phyloP scores from a whole-genome alignment of 1,139 yeast species.

The Taphrina pruni region DNA sequence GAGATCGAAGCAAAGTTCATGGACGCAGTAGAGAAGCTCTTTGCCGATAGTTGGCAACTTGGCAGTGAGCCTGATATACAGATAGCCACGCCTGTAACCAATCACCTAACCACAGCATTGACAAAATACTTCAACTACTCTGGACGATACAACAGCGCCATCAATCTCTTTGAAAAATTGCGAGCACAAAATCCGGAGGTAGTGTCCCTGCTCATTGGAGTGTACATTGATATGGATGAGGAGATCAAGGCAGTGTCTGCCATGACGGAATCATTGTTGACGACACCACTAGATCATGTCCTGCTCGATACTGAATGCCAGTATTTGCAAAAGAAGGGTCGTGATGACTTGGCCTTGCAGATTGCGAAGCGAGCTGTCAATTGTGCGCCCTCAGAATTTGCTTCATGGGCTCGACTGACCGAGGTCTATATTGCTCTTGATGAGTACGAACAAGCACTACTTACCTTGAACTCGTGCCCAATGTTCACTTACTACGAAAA shows the following conservation, averaged over 20 bases:
- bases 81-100: conserved; percentile 70
- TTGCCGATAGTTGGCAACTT: conserved; percentile 60
- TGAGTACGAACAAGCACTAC: conserved; percentile 76
- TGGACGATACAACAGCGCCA: conserved; percentile 65
- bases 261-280: conserved; percentile 65
- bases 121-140: conserved; percentile 69
- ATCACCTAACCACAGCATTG: conserved; percentile 79
- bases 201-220: conserved; percentile 66
- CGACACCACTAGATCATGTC: conserved; percentile 67
- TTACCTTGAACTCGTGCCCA: conserved; percentile 88
- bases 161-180: conserved; percentile 59
- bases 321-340: conserved; percentile 69
- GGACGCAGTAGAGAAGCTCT: conserved; percentile 64
- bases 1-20: conserved; percentile 62
- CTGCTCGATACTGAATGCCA: conserved; percentile 67
- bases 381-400: conserved; percentile 82
- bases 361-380: conserved; percentile 77
- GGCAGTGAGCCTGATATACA: conserved; percentile 71
- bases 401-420: conserved; percentile 79
- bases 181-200: conserved; percentile 58
- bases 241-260: conserved; percentile 77
- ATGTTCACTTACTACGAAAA: conserved; percentile 77
- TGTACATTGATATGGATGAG: conserved; percentile 63
- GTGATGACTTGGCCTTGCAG: conserved; percentile 73
- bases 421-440: conserved; percentile 71